A percentile compares a stretch with the other conserved stretches of the same genome.
These are phyloP conservation scores for Fusarium anthophilum DNA, from an alignment of 2,329 filamentous ascomycete genomes.

Conservation along the genomic window DNA sequence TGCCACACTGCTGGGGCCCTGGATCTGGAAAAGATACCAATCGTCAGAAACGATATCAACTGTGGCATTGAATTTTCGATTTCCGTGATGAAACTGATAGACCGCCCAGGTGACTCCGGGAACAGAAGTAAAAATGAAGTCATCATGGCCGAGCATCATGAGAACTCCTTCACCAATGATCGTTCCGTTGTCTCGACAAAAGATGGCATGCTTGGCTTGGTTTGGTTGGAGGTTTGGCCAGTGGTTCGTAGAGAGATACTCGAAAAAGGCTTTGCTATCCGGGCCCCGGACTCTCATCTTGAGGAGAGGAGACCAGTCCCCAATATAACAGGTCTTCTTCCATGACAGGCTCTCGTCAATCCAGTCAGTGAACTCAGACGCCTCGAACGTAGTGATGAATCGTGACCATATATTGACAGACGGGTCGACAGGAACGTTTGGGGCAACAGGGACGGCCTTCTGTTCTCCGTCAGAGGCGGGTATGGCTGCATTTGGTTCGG, in stretches of 20 bases:
- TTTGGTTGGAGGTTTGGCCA: background rate
- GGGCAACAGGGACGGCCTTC: background rate
- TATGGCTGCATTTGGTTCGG: background rate
- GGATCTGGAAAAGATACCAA: background rate
- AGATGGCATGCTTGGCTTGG: background rate
- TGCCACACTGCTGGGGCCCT: background rate
- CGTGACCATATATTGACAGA: background rate
- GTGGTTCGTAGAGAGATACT: background rate
- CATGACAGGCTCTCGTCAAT: background rate
- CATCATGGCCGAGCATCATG: background rate
- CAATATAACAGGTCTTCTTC: background rate
- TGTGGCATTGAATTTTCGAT: background rate
- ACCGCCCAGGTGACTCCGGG: background rate
- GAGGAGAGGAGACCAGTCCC: background rate
- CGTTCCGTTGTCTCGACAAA: background rate
- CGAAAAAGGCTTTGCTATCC: background rate
- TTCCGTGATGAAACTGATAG: background rate
- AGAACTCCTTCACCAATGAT: background rate
- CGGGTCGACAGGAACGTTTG: background rate
- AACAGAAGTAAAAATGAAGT: background rate
- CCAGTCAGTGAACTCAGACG: background rate
- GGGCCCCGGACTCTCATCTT: background rate
- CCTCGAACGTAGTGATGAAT: background rate
- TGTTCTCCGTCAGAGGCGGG: background rate
- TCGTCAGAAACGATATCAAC: background rate